These are phyloP conservation scores for Suillus spraguei DNA, from an alignment of 768 basidiomycete genomes.

Conservation along the genomic window DNA sequence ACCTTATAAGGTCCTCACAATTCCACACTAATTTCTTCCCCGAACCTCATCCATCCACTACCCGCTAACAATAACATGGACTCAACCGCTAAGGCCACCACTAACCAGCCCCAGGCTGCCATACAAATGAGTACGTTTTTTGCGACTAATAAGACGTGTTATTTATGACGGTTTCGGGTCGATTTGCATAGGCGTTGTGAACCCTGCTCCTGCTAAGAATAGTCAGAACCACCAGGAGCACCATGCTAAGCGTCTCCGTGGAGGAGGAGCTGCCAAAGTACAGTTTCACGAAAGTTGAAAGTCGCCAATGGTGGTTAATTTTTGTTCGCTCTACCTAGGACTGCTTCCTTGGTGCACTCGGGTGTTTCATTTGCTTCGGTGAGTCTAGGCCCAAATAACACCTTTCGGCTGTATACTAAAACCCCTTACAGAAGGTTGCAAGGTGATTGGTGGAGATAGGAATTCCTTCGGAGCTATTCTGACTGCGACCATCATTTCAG, in stretches of 20 bases:
- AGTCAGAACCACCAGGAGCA: conserved; percentile 44
- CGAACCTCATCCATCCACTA: conserved; percentile 1
- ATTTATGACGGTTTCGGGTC: neutral
- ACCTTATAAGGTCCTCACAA: conserved; percentile 10
- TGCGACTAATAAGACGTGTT: too few relatives aligned
- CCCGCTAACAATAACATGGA: conserved; percentile 30
- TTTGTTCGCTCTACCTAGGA: conserved; percentile 44
- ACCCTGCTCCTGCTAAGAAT: conserved; percentile 40
- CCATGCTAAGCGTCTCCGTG: conserved; percentile 61
- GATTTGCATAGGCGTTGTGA: conserved; percentile 44
- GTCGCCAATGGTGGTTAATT: neutral
- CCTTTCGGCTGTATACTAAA: neutral
- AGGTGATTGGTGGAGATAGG: conserved; percentile 41
- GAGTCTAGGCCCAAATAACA: conserved; percentile 25
- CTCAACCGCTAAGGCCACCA: conserved; percentile 36
- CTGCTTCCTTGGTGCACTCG: conserved; percentile 62
- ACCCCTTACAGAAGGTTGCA: conserved; percentile 61
- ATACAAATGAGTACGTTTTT: conserved; percentile 61
- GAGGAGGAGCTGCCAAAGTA: conserved; percentile 73
- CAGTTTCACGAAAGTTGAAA: neutral
- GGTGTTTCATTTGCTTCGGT: conserved; percentile 78
- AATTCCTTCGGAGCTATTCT: neutral
- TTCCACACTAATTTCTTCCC: neutral
- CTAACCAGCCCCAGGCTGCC: conserved; percentile 59
- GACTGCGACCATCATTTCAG: conserved; percentile 33